Evolutionary conservation across 2,329 filamentous ascomycete species (phyloP), one percentile per base, ranked within the genome.

Genomic region (Botrytis medusae): DNA sequence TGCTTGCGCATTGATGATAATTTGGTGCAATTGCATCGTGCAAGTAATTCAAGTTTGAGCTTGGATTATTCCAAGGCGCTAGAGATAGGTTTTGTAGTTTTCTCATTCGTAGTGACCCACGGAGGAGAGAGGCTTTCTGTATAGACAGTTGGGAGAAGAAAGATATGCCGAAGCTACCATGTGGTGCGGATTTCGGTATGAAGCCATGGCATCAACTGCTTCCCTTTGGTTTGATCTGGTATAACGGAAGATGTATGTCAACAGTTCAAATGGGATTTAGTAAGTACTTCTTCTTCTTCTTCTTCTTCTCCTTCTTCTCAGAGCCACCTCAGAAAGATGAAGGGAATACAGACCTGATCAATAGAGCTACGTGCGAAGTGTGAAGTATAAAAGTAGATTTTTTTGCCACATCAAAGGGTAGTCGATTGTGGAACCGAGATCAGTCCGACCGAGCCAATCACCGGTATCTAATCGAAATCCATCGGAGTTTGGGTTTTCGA

Each of bases 401-500:
- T 54, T 44, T 32, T 0, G 37, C n/a, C 12, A n/a, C 60, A n/a
- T 29, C 25, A 14, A 42, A 62, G n/a, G 18, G 20, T 57, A 32
- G 34, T 42, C 34, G 8, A 18, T n/a, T 29, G 48, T 42, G 64
- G 64, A 57, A n/a, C 64, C 64, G 46, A 51, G 22, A 40, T 54
- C 46, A 40, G 51, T 18, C 42, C n/a, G 18, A 29, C 29, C n/a
- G 14, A 57, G 18, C 64, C 64, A 67, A 67, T 67, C 46, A 67
- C 14, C 0, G 16, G 29, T 16, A 7, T 9, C 20, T 40, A 3
- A 22, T 29, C 29, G 25, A 42, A 8, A 29, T 32, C 4, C 29
- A 68, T 68, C 64, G 48, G 64, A 20, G 64, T 68, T 68, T 68
- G 48, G 57, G 34, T 68, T 68, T 68, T 68, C 64, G 14, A 68